Base-by-base conservation (phyloP, 345 rosid species). In the Theobroma cacao region DNA sequence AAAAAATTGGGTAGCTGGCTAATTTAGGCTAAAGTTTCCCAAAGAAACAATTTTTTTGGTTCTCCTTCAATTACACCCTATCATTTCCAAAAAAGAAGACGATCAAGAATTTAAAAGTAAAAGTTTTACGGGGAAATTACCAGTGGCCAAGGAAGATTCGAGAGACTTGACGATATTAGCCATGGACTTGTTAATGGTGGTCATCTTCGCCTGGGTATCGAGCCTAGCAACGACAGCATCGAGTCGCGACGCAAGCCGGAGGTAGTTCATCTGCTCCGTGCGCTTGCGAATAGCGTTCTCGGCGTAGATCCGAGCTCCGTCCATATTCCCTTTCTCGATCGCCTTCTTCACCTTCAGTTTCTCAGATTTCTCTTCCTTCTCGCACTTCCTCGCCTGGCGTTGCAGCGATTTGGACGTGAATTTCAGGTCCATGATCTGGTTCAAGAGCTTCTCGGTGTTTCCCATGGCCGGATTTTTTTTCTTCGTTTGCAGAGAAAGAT, bases 361-460 rank as follows among this genome's bases (percentile, higher is more conserved):
- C 90, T 94, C 99, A n/a, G 94, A 75, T 50, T 96, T 96, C 94
- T 94, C 99, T 11, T 94, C 98, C 89, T 96, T 96, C 93, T 96
- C 99, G 89, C 99, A 96, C 87, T 96, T 96, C 79, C 92, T 80
- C 26, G 95, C 81, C 78, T 96, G 98, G 64, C 97, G 85, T 75
- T 96, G 99, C 81, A 96, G 91, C 77, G 97, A 90, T 78, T 96
- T 96, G 2, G 99, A 84, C 47, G 97, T 93, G 88, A 96, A 92
- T 43, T 94, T 96, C 82, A 96, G 86, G 62, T 96, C 98, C 92
- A 96, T 93, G 82, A 96, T 96, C 90, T 90, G 99, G 75, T 92
- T 94, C 94, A 96, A 61, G 59, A 96, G 79, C 88, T 94, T 96
- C 85, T 94, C 98, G 41, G 97, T 86, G 90, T 92, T 96, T 30